Evolutionary conservation across 2,329 filamentous ascomycete species (phyloP).

Genomic region (Clarireedia monteithiana): DNA sequence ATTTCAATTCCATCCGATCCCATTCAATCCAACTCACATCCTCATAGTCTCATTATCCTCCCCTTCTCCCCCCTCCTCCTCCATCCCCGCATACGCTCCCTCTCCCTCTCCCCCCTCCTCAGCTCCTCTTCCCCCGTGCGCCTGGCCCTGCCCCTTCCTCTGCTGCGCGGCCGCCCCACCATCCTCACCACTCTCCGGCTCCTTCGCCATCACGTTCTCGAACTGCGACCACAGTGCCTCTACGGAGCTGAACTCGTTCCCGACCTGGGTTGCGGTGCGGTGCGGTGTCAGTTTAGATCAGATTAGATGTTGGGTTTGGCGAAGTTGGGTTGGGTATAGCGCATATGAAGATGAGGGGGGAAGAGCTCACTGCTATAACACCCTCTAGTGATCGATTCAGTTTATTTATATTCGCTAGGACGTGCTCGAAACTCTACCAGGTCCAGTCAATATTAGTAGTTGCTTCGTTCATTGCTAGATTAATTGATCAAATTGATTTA

Average conservation of each 20-base stretch:
- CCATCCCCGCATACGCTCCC: constrained; percentile 12
- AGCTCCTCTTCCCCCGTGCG: background rate
- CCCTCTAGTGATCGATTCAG: constrained; percentile 88
- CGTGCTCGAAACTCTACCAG: constrained; percentile 69
- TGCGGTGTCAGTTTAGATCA: too few species aligned
- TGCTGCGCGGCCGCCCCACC: background rate
- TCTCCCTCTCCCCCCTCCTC: constrained; percentile 11
- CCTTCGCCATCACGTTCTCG: constrained; percentile 86
- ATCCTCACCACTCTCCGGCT: constrained; percentile 30
- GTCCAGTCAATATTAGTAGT: background rate
- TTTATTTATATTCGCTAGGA: constrained; percentile 92
- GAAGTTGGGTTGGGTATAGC: too few species aligned
- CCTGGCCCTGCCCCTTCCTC: background rate
- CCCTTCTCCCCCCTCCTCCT: background rate
- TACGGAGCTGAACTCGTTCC: constrained; percentile 95
- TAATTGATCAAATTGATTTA: background rate
- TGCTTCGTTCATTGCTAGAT: background rate
- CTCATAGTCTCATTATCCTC: constrained; percentile 6
- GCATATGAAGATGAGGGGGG: too few species aligned
- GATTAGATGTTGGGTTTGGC: too few species aligned
- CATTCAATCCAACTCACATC: constrained; percentile 9
- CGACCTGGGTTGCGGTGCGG: constrained; percentile 49
- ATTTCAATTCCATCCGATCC: constrained; percentile 2
- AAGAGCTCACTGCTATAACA: constrained; percentile 63
- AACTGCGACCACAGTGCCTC: constrained; percentile 97